Evolutionary conservation across 345 rosid genomes (phyloP).

Genomic region (Aquilaria yunnanensis): DNA sequence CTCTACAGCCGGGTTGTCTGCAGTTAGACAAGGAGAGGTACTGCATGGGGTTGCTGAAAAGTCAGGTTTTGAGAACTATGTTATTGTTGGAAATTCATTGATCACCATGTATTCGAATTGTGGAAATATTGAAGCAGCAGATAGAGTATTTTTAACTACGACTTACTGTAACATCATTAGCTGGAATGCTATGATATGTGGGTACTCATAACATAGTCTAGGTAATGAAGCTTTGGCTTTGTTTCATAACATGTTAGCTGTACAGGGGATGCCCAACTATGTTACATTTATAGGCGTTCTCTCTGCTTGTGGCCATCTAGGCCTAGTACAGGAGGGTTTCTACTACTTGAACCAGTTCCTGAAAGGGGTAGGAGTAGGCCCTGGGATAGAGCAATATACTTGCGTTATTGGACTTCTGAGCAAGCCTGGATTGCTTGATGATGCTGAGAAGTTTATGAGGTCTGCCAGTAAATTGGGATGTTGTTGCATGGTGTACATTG

Average conservation of each 20-base stretch:
- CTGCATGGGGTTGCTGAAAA: slow-evolving; percentile 44
- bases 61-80: slow-evolving; percentile 48
- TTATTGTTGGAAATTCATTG: slow-evolving; percentile 50
- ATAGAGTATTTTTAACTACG: too few species aligned
- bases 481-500: slow-evolving; percentile 73
- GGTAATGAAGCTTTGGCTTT: slow-evolving; percentile 51
- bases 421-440: slow-evolving; percentile 61
- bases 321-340: slow-evolving; percentile 50
- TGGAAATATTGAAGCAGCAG: too few species aligned
- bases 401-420: slow-evolving; percentile 69
- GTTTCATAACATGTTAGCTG: slow-evolving; percentile 51
- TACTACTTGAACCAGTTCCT: slow-evolving; percentile 50
- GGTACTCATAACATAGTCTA: slow-evolving; percentile 72
- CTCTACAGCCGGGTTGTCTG: slow-evolving; percentile 53
- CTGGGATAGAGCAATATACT: slow-evolving; percentile 75
- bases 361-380: slow-evolving; percentile 43
- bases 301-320: slow-evolving; percentile 70
- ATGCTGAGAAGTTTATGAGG: slow-evolving; percentile 58
- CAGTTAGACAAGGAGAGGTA: slow-evolving; percentile 43
- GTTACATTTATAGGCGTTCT: slow-evolving; percentile 78
- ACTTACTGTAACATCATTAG: slow-evolving; percentile 32
- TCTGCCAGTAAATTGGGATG: slow-evolving; percentile 65
- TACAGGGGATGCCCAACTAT: slow-evolving; percentile 50
- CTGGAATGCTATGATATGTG: slow-evolving; percentile 78
- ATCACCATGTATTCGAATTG: too few species aligned